Evolutionary conservation across 441 rosid genomes (phyloP), one percentile per base, ranked within the genome.

Genomic region (Cnidoscolus chayamansa): DNA sequence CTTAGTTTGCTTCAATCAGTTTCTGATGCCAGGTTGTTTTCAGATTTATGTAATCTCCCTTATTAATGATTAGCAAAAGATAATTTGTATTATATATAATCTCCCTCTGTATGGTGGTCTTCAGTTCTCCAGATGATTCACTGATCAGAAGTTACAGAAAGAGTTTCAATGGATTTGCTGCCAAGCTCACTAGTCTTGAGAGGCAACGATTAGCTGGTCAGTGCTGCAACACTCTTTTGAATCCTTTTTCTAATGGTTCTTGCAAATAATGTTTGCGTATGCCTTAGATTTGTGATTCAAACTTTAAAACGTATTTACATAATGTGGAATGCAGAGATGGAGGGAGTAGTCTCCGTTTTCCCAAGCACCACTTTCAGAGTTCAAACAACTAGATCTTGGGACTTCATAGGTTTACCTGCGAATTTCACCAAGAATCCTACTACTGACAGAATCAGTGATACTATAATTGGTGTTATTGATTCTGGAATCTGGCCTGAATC

Each of bases 361-460:
- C 91, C 89, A 7, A 82, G 81, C 63, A 65, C 10, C 60, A 82
- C 53, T 55, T 48, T 65, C 17, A 67, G 83, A 17, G 76, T 82
- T 74, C 90, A 84, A 10, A 88, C 93, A 1, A 80, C 90, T 2
- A 63, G 85, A 55, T 83, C 95, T 4, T 84, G 88, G 89, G 83
- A 84, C 72, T 90, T 85, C 77, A 70, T 88, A 70, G 90, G 87
- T 2, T 48, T 87, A 1, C 47, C 65, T 9, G 72, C 73, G 17
- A 76, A 57, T 19, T 40, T 66, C 0, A 67, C 16, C 0, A 62
- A 79, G 15, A 72, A 66, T 2, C 70, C 17, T 1, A 32, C 47
- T 5, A 25, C 43, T 13, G 84, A 84, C 62, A 35, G 40, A 35
- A 2, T 35, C 40, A 84, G 86, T 48, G 69, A 84, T 61, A 49